Percentiles rank a stretch among this genome's conserved stretches.
Evolutionary conservation across 2,329 filamentous ascomycete genomes (phyloP).

Genomic region (Lachnellula cervina): DNA sequence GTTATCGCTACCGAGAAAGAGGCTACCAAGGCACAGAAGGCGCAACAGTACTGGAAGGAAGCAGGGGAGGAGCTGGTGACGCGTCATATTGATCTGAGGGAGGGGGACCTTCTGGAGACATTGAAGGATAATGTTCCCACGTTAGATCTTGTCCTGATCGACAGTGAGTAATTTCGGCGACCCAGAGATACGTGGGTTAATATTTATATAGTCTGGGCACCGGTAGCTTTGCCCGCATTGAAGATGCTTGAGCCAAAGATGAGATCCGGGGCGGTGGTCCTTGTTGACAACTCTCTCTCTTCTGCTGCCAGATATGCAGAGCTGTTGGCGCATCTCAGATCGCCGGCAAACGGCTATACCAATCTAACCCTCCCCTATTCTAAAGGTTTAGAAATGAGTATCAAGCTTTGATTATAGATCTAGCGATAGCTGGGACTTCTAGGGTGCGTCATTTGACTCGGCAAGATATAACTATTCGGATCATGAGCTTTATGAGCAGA

Average conservation of each 20-base stretch:
- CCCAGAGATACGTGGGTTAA: neutral
- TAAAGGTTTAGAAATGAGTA: constrained; percentile 41
- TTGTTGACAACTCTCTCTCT: constrained; percentile 45
- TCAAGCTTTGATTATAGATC: too few relatives aligned
- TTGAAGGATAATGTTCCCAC: constrained; percentile 43
- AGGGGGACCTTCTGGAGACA: constrained; percentile 54
- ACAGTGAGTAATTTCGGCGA: constrained; percentile 45
- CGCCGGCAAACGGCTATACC: constrained; percentile 44
- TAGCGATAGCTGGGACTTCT: too few relatives aligned
- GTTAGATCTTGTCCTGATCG: constrained; percentile 53
- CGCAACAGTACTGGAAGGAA: constrained; percentile 49
- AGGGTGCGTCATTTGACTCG: too few relatives aligned
- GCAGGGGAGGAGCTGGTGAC: constrained; percentile 44
- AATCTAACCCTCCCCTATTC: constrained; percentile 44
- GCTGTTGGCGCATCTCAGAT: constrained; percentile 41
- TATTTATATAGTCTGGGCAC: constrained; percentile 46
- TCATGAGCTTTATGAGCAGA: too few relatives aligned
- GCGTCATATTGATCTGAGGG: constrained; percentile 48
- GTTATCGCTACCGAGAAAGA: constrained; percentile 61
- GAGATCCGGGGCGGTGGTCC: constrained; percentile 42
- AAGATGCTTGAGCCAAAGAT: constrained; percentile 42
- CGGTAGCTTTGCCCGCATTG: constrained; percentile 48
- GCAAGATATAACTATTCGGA: too few relatives aligned
- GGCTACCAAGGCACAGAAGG: constrained; percentile 44
- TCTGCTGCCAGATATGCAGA: constrained; percentile 41